Base-by-base conservation (phyloP, 139 green algal genomes). In the Chlorella vulgaris region DNA sequence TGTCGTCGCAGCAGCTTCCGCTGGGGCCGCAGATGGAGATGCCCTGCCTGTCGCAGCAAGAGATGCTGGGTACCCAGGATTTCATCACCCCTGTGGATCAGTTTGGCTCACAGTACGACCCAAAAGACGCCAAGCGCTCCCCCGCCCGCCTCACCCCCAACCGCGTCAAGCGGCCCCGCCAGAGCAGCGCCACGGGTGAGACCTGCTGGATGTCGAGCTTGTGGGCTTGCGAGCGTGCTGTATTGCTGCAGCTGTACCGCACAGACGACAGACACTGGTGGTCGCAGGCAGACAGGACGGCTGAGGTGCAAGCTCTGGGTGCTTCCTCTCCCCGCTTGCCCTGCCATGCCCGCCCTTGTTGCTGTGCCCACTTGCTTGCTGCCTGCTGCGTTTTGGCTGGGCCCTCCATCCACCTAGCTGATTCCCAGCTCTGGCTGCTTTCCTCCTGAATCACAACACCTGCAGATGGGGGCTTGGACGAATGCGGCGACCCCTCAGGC, bases 11-110 rank as follows among this genome's bases (percentile, higher is more conserved):
- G 35, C 74, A 55, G 36, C 50, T 69, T 53, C 53, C 35, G 50
- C 53, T 51, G 50, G 33, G 33, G 69, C 73, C 39, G 53, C 73
- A 50, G 53, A 50, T 79, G 50, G 73, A 79, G 36, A 69, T 79
- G 24, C 73, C 73, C 40, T 62, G 33, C 28, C 76, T 82, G 13
- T 75, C 43, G 33, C 77, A 83, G 77, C 63, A 75, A 28, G 77
- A 83, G 29, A 22, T 83, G 0, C 53, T 83, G 24, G 53, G 83
- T 31, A 89, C 87, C 2, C 89, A 86, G 58, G 89, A 93, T 69
- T 93, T 86, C 66, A 82, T 90, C 38, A 93, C 89, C 0, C 89
- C 89, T 26, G 82, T 76, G 19, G 89, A 92, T 38, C 89, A 89
- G 78, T 84, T 86, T 69, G 63, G 61, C 7, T 22, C 82, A 19